Base-by-base conservation (phyloP, 108 stramenopile species). In the Conticribra weissflogii region DNA sequence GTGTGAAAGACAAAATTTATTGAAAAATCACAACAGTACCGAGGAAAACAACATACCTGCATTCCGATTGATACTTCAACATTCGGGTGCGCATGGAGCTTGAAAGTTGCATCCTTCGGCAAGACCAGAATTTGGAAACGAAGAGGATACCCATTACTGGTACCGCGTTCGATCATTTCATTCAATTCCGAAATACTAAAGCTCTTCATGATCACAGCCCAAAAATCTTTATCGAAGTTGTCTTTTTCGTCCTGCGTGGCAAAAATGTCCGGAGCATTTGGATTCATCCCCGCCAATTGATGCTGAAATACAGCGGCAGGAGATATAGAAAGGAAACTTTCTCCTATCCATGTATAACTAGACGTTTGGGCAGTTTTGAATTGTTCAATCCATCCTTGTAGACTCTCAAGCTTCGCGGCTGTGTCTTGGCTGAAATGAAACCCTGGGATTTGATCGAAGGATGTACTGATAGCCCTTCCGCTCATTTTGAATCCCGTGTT, bases 21-120 rank as follows among this genome's bases (percentile, higher is more conserved):
- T 22, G 32, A 16, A 57, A 29, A n/a, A 12, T 5, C 9, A 32
- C 3, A 30, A 3, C 29, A 12, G 56, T n/a, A 31, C 17, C 18
- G 17, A n/a, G 18, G 17, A 3, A 57, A 31, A 57, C 25, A 25
- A 49, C 27, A 49, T 50, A 63, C 62, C 62, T 28, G 47, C 63
- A 65, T 33, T 34, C 50, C 63, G 23, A 65, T 45, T 7, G n/a
- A 50, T 21, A 76, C 22, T 49, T 84, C 83, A 8, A 84, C 32
- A 58, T 84, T 84, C 45, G 83, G 83, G 57, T 84, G 83, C 22
- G 83, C 83, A 57, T 84, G 83, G 17, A 84, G 45, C 17, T 61
- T 50, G 44, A 79, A 84, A 7, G 50, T 19, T 31, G 63, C 4
- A 53, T 34, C 33, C 24, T 53, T 65, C 2, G 63, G 63, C 3